Conservation (phyloP, 371 early-diverging fungal species). For the Smittium mucronatum region DNA sequence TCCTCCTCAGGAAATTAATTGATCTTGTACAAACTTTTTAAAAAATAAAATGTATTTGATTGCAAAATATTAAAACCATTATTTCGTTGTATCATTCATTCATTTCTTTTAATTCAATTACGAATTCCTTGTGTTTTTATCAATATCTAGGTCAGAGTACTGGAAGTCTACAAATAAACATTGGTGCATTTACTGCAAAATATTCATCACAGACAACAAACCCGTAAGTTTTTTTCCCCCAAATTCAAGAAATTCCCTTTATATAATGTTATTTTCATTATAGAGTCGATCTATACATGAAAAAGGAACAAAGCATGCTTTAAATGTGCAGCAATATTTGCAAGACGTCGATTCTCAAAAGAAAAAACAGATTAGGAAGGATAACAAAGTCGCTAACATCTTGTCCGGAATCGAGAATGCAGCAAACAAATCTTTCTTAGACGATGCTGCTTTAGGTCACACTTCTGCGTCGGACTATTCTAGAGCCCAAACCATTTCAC, state of each 20-base stretch:
- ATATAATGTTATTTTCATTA: neutral
- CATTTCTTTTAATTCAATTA: no score
- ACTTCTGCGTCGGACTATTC: neutral
- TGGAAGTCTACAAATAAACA: constrained; percentile 11
- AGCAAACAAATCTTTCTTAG: neutral
- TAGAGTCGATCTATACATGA: constrained; percentile 8
- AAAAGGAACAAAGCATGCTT: constrained; percentile 7
- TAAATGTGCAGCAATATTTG: constrained; percentile 12
- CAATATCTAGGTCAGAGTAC: constrained; percentile 13
- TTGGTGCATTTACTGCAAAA: constrained; percentile 15
- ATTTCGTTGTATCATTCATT: no score
- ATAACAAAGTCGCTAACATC: neutral
- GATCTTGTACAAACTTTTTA: no score
- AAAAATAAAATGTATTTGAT: no score
- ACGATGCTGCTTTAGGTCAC: neutral
- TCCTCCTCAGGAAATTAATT: no score
- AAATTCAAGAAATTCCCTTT: neutral
- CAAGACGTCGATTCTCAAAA: constrained; percentile 2
- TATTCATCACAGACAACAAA: constrained; percentile 12
- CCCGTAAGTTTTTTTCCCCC: constrained; percentile 1
- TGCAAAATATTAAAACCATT: no score
- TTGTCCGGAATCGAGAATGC: constrained; percentile 3
- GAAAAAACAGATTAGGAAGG: constrained; percentile 4
- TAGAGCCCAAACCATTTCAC: neutral
- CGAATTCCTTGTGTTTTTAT: no score